Conservation (phyloP, 148 eudicot genomes). For the Bassia scoparia region DNA sequence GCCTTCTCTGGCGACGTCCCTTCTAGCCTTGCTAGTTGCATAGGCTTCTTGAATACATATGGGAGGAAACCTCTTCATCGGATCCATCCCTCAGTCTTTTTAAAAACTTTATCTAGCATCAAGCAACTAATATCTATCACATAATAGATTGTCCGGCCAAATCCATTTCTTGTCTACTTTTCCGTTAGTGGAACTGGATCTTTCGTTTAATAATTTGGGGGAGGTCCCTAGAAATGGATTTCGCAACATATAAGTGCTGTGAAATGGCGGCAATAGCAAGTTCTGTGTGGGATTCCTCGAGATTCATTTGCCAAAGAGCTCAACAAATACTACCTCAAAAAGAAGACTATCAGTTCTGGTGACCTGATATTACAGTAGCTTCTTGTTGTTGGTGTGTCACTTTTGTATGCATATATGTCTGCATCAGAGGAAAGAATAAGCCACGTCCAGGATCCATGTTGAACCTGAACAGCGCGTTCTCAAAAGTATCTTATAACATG, state of each 20-base stretch:
- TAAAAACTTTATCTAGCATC: conserved; percentile 18
- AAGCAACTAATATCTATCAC: conserved; percentile 26
- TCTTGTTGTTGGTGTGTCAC: conserved; percentile 1
- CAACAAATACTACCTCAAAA: not conserved
- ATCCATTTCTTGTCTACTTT: conserved; percentile 17
- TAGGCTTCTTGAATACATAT: conserved; percentile 17
- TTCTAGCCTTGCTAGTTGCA: conserved; percentile 20
- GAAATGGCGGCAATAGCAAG: conserved; percentile 25
- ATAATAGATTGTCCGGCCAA: conserved; percentile 31
- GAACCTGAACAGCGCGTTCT: not conserved
- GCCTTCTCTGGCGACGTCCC: conserved; percentile 34
- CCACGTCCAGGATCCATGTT: not conserved
- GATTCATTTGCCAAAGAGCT: conserved; percentile 30
- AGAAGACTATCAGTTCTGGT: not conserved
- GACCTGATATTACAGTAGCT: not conserved
- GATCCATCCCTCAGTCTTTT: conserved; percentile 27
- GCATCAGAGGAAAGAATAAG: conserved; percentile 1
- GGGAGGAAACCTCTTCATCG: conserved; percentile 23
- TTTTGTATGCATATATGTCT: not conserved
- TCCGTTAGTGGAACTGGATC: conserved; percentile 8
- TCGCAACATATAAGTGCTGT: conserved; percentile 29
- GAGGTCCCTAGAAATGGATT: conserved; percentile 30
- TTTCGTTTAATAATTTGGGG: conserved; percentile 32
- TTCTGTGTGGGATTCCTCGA: conserved; percentile 35
- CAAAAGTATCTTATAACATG: conserved; percentile 24